These are phyloP conservation scores for Nigrospora oryzae DNA, from an alignment of 2,329 filamentous ascomycete genomes.

Conservation along the genomic window DNA sequence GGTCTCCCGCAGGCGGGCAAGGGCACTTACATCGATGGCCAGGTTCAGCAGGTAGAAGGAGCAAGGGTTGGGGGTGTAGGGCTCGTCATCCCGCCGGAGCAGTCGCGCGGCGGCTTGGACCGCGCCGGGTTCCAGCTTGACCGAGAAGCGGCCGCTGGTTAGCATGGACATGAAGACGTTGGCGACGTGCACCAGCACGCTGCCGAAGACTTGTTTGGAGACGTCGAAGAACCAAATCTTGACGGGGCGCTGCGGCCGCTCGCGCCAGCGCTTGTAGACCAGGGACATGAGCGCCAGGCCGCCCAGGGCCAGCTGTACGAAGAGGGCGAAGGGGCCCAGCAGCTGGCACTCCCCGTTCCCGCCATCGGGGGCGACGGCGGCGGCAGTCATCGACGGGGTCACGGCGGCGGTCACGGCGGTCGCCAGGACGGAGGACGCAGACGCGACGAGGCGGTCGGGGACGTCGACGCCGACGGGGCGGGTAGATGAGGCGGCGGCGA, in stretches of 20 bases:
- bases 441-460: slow-evolving; percentile 5
- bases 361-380: slow-evolving; percentile 12
- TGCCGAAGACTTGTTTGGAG: slow-evolving; percentile 94
- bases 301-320: slow-evolving; percentile 84
- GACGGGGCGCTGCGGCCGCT: slow-evolving; percentile 81
- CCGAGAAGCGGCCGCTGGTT: slow-evolving; percentile 73
- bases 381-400: slow-evolving; percentile 13
- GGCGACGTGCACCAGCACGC: slow-evolving; percentile 79
- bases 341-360: slow-evolving; percentile 66
- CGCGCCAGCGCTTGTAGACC: slow-evolving; percentile 88
- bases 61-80: slow-evolving; percentile 80
- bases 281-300: slow-evolving; percentile 74
- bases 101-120: slow-evolving; percentile 26
- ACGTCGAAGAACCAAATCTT: slow-evolving; percentile 98
- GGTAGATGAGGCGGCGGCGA: slow-evolving; percentile 1
- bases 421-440: slow-evolving; percentile 11
- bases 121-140: slow-evolving; percentile 44
- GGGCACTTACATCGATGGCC: slow-evolving; percentile 76
- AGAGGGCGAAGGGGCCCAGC: slow-evolving; percentile 80
- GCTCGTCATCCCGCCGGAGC: slow-evolving; percentile 35
- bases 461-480: background rate
- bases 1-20: background rate
- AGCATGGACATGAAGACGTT: slow-evolving; percentile 97
- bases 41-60: slow-evolving; percentile 94
- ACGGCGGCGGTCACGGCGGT: slow-evolving; percentile 8